phyloP scores from a whole-genome alignment of 2,329 filamentous ascomycete species.

The Didymosphaeria variabile region DNA sequence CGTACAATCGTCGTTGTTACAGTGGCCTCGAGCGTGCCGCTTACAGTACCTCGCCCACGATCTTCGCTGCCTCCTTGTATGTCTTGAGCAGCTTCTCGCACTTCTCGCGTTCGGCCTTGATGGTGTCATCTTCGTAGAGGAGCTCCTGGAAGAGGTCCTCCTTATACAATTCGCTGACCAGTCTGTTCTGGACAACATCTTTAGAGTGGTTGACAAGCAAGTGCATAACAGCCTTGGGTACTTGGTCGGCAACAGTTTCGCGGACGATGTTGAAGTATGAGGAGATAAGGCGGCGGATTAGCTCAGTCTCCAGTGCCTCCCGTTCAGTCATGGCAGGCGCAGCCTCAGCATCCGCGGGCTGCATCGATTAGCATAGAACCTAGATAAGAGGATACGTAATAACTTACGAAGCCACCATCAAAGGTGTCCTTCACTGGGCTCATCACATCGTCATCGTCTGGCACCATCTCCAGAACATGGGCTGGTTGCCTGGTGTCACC shows the following conservation, averaged over 20 bases:
- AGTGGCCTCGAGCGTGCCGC: slow-evolving; percentile 21
- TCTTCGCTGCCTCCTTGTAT: slow-evolving; percentile 97
- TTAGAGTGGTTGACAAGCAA: slow-evolving; percentile 98
- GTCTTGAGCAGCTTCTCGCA: slow-evolving; percentile 95
- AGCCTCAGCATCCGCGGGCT: slow-evolving; percentile 58
- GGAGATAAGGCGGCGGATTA: slow-evolving; percentile 94
- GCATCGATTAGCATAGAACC: slow-evolving; percentile 28
- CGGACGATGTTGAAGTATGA: slow-evolving; percentile 99
- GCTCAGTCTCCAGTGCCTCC: slow-evolving; percentile 95
- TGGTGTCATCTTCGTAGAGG: slow-evolving; percentile 94
- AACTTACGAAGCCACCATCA: slow-evolving; percentile 69
- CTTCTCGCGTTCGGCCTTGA: slow-evolving; percentile 98
- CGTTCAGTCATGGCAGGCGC: slow-evolving; percentile 93
- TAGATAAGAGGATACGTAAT: background rate
- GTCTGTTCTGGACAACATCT: slow-evolving; percentile 94
- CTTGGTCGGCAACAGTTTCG: slow-evolving; percentile 97
- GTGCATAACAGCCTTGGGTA: slow-evolving; percentile 99
- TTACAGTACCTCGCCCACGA: slow-evolving; percentile 85
- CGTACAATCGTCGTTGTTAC: slow-evolving; percentile 24
- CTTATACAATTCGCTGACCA: slow-evolving; percentile 95
- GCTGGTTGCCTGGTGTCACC: slow-evolving; percentile 65
- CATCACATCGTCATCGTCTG: slow-evolving; percentile 54
- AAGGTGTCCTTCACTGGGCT: slow-evolving; percentile 50
- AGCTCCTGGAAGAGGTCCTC: slow-evolving; percentile 90
- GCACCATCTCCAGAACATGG: slow-evolving; percentile 51